Base-by-base conservation (phyloP, 148 eudicot genomes). In the Fagopyrum esculentum region DNA sequence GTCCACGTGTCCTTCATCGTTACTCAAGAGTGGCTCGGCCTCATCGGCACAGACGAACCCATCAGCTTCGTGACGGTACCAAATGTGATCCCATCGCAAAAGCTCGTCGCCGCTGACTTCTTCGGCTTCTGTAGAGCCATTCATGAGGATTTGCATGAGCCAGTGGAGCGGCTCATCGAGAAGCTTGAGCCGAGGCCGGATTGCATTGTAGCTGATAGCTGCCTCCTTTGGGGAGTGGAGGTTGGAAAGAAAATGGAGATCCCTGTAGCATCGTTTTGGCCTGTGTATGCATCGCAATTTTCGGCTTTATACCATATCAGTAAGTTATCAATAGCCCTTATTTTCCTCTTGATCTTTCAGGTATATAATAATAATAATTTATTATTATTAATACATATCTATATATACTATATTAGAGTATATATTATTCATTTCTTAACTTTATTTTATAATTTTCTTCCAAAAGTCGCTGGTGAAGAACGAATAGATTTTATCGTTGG, bases 251-350 rank as follows among this genome's bases (percentile, higher is more conserved):
- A 57, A 30, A 77, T 81, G 71, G 56, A 44, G 47, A 75, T 79
- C 72, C 82, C 84, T 13, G 82, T 84, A 74, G 86, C 82, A 50
- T 79, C 80, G 9, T 51, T 84, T 46, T 79, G 80, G 80, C 70
- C 82, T 12, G 70, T 75, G 75, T 71, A 78, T 57, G 84, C 75
- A 0, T 30, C 78, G 4, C 66, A 77, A 10, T 79, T 77, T 55
- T 75, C 80, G 12, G 68, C 80, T 43, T 59, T 79, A 9, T 61
- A 72, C 54, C 82, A 84, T 59, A 35, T 35, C 2, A 35, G 40
- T 0, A 1, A 35, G 40, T 35, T 35, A 2, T 35, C 40, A 35
- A 15, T 19, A 0, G 29, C 22, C 52, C 9, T 49, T 49, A 8
- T 49, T 49, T 5, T 8, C 52, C 52, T 8, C 52, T 49, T 0